These are phyloP conservation scores for Candida succiphila DNA, from an alignment of 805 yeast genomes.

Conservation along the genomic window DNA sequence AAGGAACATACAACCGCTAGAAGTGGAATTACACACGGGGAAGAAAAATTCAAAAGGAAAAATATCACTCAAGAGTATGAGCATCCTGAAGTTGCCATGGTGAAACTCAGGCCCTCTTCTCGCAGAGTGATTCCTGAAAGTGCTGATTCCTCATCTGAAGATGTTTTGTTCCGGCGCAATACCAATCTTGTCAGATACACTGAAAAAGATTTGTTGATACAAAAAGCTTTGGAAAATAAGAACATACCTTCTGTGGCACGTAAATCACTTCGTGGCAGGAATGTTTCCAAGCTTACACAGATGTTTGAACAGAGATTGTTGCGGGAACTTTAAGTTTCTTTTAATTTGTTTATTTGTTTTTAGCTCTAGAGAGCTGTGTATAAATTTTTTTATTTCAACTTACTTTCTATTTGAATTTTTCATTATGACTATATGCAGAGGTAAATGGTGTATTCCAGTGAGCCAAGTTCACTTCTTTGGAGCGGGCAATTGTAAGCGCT, in stretches of 20 bases:
- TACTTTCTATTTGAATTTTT: background rate
- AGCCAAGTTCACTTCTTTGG: slow-evolving; percentile 9
- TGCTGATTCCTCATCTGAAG: too few relatives aligned
- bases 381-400: background rate
- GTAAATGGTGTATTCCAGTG: background rate
- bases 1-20: too few relatives aligned
- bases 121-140: too few relatives aligned
- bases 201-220: slow-evolving; percentile 18
- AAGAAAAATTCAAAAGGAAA: too few relatives aligned
- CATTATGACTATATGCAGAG: too few relatives aligned
- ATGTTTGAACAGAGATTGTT: slow-evolving; percentile 37
- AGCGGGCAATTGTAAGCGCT: slow-evolving; percentile 11
- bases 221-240: slow-evolving; percentile 4
- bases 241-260: slow-evolving; percentile 1
- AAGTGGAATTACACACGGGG: too few relatives aligned
- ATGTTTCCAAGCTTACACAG: slow-evolving; percentile 40
- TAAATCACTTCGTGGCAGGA: slow-evolving; percentile 35
- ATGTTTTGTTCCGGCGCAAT: too few relatives aligned
- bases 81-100: too few relatives aligned
- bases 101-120: too few relatives aligned
- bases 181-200: slow-evolving; percentile 20
- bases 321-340: slow-evolving; percentile 3
- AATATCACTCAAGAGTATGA: too few relatives aligned
- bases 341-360: background rate
- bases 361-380: background rate